Percentiles rank a stretch among this genome's conserved stretches.
Evolutionary conservation across 768 basidiomycete species (phyloP).

Genomic region (Strobilomyces confusus): DNA sequence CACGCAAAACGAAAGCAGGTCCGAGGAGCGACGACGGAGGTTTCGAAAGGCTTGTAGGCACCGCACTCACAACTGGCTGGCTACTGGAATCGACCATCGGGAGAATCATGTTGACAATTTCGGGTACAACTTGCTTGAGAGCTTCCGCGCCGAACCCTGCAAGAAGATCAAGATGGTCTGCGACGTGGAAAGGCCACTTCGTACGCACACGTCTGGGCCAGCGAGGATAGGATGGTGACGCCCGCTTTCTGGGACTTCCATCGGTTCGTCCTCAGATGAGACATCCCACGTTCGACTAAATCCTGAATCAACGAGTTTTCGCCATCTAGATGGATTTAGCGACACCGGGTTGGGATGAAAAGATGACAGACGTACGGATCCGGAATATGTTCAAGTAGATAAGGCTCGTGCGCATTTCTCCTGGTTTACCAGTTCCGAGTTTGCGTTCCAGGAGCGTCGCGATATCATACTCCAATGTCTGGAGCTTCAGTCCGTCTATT

Average conservation of each 20-base stretch:
- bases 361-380: background rate
- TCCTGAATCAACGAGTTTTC: background rate
- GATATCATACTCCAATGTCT: constrained; percentile 3
- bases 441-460: constrained; percentile 1
- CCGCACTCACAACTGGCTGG: background rate
- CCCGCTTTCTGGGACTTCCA: constrained; percentile 15
- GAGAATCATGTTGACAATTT: constrained; percentile 3
- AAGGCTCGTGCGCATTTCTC: constrained; percentile 3
- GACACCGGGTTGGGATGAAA: background rate
- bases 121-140: constrained; percentile 1
- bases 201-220: constrained; percentile 3
- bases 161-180: background rate
- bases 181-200: background rate
- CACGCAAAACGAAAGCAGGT: constrained; percentile 1
- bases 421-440: background rate
- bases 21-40: constrained; percentile 2
- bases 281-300: constrained; percentile 4
- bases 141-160: constrained; percentile 7
- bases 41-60: background rate
- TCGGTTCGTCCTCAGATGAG: background rate
- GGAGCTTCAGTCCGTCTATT: background rate
- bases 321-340: background rate
- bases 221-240: constrained; percentile 6
- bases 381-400: constrained; percentile 1
- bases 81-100: background rate